Evolutionary conservation across 176 grass and related monocot species (phyloP).

Genomic region (Saccharum spontaneum): DNA sequence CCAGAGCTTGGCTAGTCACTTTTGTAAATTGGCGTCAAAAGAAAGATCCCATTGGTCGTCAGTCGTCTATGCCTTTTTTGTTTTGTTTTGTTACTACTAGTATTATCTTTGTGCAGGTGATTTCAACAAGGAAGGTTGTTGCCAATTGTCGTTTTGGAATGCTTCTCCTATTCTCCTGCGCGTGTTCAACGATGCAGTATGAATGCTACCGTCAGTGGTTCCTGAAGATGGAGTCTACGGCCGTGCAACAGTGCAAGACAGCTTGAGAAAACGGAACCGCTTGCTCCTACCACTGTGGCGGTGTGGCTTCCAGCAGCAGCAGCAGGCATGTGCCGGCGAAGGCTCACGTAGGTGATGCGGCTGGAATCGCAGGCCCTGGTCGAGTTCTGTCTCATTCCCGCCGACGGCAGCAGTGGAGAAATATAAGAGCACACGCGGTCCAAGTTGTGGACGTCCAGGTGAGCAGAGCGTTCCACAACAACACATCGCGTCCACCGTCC

Average conservation of each 20-base stretch:
- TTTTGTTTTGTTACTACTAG: background rate
- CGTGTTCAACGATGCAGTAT: background rate
- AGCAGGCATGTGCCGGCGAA: background rate
- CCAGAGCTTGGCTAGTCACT: background rate
- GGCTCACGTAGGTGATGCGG: background rate
- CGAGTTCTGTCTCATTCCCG: background rate
- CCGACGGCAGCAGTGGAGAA: background rate
- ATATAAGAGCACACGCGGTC: background rate
- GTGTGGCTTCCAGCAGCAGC: background rate
- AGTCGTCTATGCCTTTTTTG: too few species aligned
- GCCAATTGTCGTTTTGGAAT: background rate
- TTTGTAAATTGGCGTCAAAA: background rate
- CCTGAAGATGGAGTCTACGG: too few species aligned
- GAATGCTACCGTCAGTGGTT: background rate
- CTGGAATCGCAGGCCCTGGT: background rate
- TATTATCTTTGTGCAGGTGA: background rate
- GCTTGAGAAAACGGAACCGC: background rate
- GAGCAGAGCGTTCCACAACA: background rate
- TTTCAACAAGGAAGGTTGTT: constrained; percentile 6
- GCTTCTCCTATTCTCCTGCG: background rate
- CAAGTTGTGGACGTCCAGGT: background rate
- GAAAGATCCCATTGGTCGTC: background rate
- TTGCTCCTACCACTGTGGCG: background rate
- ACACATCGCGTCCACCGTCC: background rate
- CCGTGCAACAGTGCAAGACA: background rate